These are phyloP conservation scores for Erythrophleum fordii DNA, from an alignment of 306 rosid species.

Conservation along the genomic window DNA sequence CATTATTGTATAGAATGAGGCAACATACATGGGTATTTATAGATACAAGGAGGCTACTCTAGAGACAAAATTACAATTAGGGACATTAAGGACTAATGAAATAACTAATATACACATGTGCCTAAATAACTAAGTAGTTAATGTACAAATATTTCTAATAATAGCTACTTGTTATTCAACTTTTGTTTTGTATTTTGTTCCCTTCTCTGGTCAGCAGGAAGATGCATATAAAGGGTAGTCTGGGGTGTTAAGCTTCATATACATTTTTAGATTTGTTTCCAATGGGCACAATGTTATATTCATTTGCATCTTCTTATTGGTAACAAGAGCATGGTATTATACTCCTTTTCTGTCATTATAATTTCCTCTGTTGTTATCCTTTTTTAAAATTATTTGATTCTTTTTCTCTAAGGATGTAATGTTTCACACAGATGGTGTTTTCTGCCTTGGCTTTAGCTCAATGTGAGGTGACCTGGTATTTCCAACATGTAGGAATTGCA, in stretches of 20 bases:
- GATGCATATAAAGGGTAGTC: conserved; percentile 1
- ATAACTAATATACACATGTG: too few relatives aligned
- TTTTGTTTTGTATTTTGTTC: not conserved
- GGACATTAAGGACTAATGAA: too few relatives aligned
- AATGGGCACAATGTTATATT: not conserved
- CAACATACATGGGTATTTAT: too few relatives aligned
- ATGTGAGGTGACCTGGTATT: conserved; percentile 94
- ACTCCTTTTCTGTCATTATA: not conserved
- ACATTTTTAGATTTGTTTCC: conserved; percentile 23
- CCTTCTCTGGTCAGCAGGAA: not conserved
- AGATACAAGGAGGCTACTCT: too few relatives aligned
- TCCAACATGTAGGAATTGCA: conserved; percentile 91
- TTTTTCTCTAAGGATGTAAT: conserved; percentile 39
- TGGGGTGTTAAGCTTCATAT: not conserved
- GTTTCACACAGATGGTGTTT: conserved; percentile 85
- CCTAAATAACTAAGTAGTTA: too few relatives aligned
- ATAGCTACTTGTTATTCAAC: not conserved
- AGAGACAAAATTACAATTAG: too few relatives aligned
- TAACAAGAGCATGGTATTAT: conserved; percentile 11
- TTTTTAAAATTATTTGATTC: not conserved
- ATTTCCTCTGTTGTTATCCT: conserved; percentile 16
- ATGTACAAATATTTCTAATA: too few relatives aligned
- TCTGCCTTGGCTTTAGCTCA: conserved; percentile 99
- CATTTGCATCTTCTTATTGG: conserved; percentile 17
- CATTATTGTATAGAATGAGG: too few relatives aligned